phyloP scores from a whole-genome alignment of 2,329 filamentous ascomycete genomes.

The Malbranchea cinnamomea region DNA sequence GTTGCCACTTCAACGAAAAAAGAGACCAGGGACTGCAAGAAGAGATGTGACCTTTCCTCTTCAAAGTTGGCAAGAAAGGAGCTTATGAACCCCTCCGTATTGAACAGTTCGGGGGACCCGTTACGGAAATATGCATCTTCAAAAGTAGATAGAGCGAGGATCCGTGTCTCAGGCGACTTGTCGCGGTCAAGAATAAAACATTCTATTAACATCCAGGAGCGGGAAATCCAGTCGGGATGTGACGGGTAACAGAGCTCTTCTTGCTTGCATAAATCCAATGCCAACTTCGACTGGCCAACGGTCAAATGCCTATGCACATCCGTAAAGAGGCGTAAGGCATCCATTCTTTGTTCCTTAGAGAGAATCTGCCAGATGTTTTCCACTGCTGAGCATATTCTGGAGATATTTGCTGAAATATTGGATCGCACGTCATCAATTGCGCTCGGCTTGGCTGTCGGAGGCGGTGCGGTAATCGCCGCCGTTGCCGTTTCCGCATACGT shows the following conservation, averaged over 20 bases:
- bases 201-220: constrained; percentile 21
- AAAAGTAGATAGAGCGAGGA: constrained; percentile 23
- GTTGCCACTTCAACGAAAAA: constrained; percentile 23
- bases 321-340: constrained; percentile 22
- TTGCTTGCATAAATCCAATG: constrained; percentile 20
- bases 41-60: constrained; percentile 23
- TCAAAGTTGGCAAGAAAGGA: constrained; percentile 21
- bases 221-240: constrained; percentile 18
- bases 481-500: constrained; percentile 15
- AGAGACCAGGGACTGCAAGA: constrained; percentile 25
- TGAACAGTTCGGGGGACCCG: constrained; percentile 15
- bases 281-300: constrained; percentile 24
- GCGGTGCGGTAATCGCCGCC: constrained; percentile 8
- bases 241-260: constrained; percentile 21
- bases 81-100: constrained; percentile 19
- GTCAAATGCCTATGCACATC: constrained; percentile 22
- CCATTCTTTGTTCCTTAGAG: constrained; percentile 20
- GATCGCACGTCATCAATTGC: constrained; percentile 22
- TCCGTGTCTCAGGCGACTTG: constrained; percentile 25
- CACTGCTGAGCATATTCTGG: constrained; percentile 22
- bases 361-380: constrained; percentile 25
- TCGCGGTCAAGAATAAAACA: constrained; percentile 24
- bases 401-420: constrained; percentile 23
- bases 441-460: constrained; percentile 14
- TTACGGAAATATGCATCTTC: constrained; percentile 25